Evolutionary conservation across 1,284 basidiomycete species (phyloP).

Genomic region (Salmacisia buchloeana): DNA sequence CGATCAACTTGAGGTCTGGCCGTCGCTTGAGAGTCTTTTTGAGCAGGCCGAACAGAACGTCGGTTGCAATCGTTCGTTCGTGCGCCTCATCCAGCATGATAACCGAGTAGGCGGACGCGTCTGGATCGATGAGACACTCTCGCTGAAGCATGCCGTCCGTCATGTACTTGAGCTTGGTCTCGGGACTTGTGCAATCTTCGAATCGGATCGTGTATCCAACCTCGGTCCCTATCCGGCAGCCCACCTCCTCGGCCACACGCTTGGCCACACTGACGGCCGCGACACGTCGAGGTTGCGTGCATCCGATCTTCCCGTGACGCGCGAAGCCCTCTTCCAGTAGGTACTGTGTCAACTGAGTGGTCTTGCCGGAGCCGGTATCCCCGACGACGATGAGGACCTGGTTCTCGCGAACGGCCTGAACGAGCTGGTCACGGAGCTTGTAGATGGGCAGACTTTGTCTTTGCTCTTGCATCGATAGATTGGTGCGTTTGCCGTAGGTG

Average conservation of each 20-base stretch:
- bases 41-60: slow-evolving; percentile 90
- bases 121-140: slow-evolving; percentile 91
- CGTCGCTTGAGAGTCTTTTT: slow-evolving; percentile 94
- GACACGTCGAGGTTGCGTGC: slow-evolving; percentile 96
- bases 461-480: slow-evolving; percentile 86
- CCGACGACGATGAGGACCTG: slow-evolving; percentile 91
- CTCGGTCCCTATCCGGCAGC: slow-evolving; percentile 90
- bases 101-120: slow-evolving; percentile 84
- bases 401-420: slow-evolving; percentile 89
- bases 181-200: slow-evolving; percentile 94
- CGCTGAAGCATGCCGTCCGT: slow-evolving; percentile 98
- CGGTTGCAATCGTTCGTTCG: slow-evolving; percentile 94
- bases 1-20: slow-evolving; percentile 92
- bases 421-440: slow-evolving; percentile 84
- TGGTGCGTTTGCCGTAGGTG: slow-evolving; percentile 87
- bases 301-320: slow-evolving; percentile 83
- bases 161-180: slow-evolving; percentile 99
- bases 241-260: slow-evolving; percentile 95
- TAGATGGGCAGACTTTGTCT: slow-evolving; percentile 85
- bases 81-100: slow-evolving; percentile 99
- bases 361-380: slow-evolving; percentile 88
- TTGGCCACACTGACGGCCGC: slow-evolving; percentile 99
- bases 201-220: slow-evolving; percentile 99
- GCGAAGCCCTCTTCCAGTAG: slow-evolving; percentile 81
- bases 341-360: slow-evolving; percentile 84